Evolutionary conservation across 2,329 filamentous ascomycete species (phyloP), one percentile per base, ranked within the genome.

Genomic region (Ophiostoma sp.): DNA sequence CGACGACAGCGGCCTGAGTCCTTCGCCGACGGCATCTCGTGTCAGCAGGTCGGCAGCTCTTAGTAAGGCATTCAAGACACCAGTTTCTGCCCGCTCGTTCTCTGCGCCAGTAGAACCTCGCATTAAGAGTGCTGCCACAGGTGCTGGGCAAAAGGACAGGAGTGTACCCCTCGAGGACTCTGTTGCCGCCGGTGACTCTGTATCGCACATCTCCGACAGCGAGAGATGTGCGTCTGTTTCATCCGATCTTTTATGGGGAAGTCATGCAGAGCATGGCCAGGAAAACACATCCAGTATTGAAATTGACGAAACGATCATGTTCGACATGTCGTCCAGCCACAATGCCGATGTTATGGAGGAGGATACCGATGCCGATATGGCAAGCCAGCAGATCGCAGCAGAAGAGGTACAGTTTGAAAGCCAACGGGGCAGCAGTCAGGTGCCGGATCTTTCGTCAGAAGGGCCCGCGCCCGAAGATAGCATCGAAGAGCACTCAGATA

Each of bases 11-110:
- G 14, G 14, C 0, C 11, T 40, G 2, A 14, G 66, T 0, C 38
- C 36, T 1, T 71, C 71, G 5, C 72, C 71, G 16, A 67, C 71
- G 0, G 36, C 65, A 4, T 60, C 44, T 3, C 66, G 63, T 18
- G 18, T 38, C 18, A 69, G n/a, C 58, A 66, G 52, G 40, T 38
- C 60, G 7, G 44, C 41, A 8, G 45, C 44, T n/a, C 49, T 60
- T 49, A n/a, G 27, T 11, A 60, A 38, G 64, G 42, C 67, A 60
- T 63, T 63, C 9, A 42, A 16, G 27, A 38, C 44, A 42, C 60
- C 60, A 14, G 40, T 44, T 12, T 11, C 18, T 4, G 60, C 60
- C 1, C 40, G 60, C 7, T 41, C 58, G 6, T 62, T 62, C 12
- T 62, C 58, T 40, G 36, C 58, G 7, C 58, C 58, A 16, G 58